A percentile compares a stretch with the other conserved stretches of the same genome.
These are phyloP conservation scores for Kitagawia praeruptora DNA, from an alignment of 129 eudicot genomes.

Conservation along the genomic window DNA sequence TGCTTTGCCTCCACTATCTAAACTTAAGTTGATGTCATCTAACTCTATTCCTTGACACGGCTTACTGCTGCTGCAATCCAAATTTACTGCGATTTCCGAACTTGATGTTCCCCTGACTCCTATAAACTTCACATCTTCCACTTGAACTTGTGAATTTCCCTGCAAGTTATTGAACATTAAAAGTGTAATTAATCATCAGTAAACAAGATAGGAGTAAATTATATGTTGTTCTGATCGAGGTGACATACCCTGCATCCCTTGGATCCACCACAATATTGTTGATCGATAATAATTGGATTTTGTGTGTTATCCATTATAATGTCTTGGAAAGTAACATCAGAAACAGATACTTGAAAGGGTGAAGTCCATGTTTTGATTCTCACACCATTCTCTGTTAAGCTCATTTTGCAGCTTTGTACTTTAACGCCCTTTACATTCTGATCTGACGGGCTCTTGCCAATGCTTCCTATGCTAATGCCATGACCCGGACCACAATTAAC, in stretches of 20 bases:
- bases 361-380: neutral
- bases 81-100: neutral
- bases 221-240: too few species aligned
- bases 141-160: too few species aligned
- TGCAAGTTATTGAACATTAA: too few species aligned
- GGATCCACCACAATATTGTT: too few species aligned
- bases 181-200: too few species aligned
- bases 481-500: neutral
- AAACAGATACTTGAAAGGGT: neutral
- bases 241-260: too few species aligned
- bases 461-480: constrained; percentile 6
- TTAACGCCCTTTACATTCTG: neutral
- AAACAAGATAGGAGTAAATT: too few species aligned
- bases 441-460: neutral
- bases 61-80: constrained; percentile 1
- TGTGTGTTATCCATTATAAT: too few species aligned
- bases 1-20: neutral
- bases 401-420: neutral
- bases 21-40: neutral
- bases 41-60: neutral
- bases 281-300: too few species aligned
- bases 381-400: neutral
- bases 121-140: too few species aligned
- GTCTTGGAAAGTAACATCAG: too few species aligned
- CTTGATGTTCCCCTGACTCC: neutral